These are phyloP conservation scores for Leonotis leonurus DNA, from an alignment of 257 asterid genomes.

Conservation along the genomic window DNA sequence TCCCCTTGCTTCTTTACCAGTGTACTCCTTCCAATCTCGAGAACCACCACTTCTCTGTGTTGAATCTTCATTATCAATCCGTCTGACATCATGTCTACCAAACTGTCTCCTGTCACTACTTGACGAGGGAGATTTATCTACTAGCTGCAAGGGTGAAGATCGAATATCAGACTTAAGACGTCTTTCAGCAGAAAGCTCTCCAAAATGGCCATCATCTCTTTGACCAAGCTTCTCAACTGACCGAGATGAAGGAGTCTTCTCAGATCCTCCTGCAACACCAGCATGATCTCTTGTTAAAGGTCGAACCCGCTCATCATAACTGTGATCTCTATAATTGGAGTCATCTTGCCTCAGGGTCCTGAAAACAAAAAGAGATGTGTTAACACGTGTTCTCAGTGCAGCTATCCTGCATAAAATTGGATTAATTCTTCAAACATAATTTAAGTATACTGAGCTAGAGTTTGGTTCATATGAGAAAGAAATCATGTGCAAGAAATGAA, in stretches of 20 bases:
- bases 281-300: slow-evolving; percentile 51
- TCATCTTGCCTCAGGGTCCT: slow-evolving; percentile 85
- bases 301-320: slow-evolving; percentile 68
- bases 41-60: slow-evolving; percentile 68
- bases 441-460: not conserved
- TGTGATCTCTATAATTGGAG: slow-evolving; percentile 62
- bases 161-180: slow-evolving; percentile 60
- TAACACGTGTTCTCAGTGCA: not conserved
- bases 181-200: slow-evolving; percentile 67
- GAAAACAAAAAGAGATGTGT: slow-evolving; percentile 11
- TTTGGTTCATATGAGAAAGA: too few species aligned
- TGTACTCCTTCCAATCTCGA: slow-evolving; percentile 54
- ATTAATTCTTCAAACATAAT: too few species aligned
- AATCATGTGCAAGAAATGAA: too few species aligned
- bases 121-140: slow-evolving; percentile 76
- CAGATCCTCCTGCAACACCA: slow-evolving; percentile 42
- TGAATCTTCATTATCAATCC: slow-evolving; percentile 64
- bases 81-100: slow-evolving; percentile 55
- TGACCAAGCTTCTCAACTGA: slow-evolving; percentile 53
- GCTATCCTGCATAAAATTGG: not conserved
- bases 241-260: slow-evolving; percentile 50
- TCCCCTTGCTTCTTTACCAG: slow-evolving; percentile 61
- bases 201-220: slow-evolving; percentile 53
- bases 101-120: slow-evolving; percentile 53
- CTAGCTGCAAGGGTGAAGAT: slow-evolving; percentile 50